Evolutionary conservation across 495 filamentous ascomycete species (phyloP).

Genomic region (Annulohypoxylon nitens): DNA sequence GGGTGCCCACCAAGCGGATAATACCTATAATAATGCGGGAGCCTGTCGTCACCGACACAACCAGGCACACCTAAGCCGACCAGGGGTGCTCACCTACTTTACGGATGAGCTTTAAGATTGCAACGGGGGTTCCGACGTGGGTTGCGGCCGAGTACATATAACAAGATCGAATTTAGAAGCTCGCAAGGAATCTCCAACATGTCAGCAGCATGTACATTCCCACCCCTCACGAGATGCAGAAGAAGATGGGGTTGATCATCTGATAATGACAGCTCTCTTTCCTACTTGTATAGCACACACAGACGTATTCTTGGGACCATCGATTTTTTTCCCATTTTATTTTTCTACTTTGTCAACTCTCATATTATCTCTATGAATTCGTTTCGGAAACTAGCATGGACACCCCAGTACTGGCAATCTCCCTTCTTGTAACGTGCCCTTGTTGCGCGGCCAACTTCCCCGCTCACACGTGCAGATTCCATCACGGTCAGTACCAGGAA

Average conservation of each 20-base stretch:
- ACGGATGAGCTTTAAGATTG: slow-evolving; percentile 40
- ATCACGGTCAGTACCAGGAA: not conserved
- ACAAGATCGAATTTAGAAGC: slow-evolving; percentile 34
- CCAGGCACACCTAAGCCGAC: slow-evolving; percentile 36
- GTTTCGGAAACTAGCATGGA: slow-evolving; percentile 39
- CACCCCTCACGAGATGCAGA: slow-evolving; percentile 10
- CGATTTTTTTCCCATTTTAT: slow-evolving; percentile 19
- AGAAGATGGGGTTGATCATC: slow-evolving; percentile 33
- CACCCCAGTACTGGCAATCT: slow-evolving; percentile 42
- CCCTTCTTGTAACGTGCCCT: slow-evolving; percentile 43
- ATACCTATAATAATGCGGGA: slow-evolving; percentile 43
- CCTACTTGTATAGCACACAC: slow-evolving; percentile 11
- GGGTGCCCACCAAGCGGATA: slow-evolving; percentile 33
- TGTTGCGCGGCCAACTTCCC: slow-evolving; percentile 36
- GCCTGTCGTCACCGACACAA: slow-evolving; percentile 40
- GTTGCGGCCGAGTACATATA: slow-evolving; percentile 29
- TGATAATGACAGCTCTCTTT: slow-evolving; percentile 16
- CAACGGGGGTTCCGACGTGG: slow-evolving; percentile 18
- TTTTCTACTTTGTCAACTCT: slow-evolving; percentile 11
- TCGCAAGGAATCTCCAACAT: slow-evolving; percentile 30
- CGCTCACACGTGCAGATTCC: slow-evolving; percentile 38
- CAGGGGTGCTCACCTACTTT: slow-evolving; percentile 39
- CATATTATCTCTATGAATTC: slow-evolving; percentile 18
- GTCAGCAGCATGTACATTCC: slow-evolving; percentile 23
- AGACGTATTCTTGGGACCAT: slow-evolving; percentile 13